Evolutionary conservation across 495 filamentous ascomycete species (phyloP).

Genomic region (Mycothermus thermophilus): DNA sequence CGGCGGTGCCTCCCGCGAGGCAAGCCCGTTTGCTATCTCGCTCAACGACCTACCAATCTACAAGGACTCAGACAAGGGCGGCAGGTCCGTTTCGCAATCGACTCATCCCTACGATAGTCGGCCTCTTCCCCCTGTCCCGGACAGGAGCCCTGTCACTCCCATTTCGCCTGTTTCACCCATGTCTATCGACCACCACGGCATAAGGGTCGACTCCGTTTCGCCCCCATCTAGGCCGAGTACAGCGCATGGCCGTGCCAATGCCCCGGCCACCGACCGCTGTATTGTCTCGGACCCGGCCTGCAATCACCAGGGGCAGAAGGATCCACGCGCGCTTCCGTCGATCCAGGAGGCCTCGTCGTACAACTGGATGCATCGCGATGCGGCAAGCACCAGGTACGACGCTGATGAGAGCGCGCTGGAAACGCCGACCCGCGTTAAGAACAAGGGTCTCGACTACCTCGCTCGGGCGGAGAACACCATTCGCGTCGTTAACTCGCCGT

Average conservation of each 20-base stretch:
- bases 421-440: constrained; percentile 15
- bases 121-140: constrained; percentile 40
- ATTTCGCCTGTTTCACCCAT: constrained; percentile 7
- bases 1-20: constrained; percentile 8
- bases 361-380: constrained; percentile 11
- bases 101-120: constrained; percentile 30
- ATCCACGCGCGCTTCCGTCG: constrained; percentile 32
- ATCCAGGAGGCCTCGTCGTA: constrained; percentile 36
- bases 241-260: constrained; percentile 1
- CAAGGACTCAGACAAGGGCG: too few relatives aligned
- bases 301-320: constrained; percentile 21
- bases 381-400: constrained; percentile 21
- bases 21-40: constrained; percentile 18
- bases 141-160: constrained; percentile 32
- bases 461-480: constrained; percentile 33
- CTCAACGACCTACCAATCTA: too few relatives aligned
- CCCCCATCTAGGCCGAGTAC: not conserved
- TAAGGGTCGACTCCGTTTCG: constrained; percentile 8
- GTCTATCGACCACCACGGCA: constrained; percentile 10
- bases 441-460: constrained; percentile 22
- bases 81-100: too few relatives aligned
- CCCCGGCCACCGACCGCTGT: constrained; percentile 10
- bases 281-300: constrained; percentile 42
- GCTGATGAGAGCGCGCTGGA: constrained; percentile 22
- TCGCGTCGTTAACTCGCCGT: constrained; percentile 33